phyloP scores from a whole-genome alignment of 176 grass and related monocot genomes.

The Hyparrhenia diplandra region DNA sequence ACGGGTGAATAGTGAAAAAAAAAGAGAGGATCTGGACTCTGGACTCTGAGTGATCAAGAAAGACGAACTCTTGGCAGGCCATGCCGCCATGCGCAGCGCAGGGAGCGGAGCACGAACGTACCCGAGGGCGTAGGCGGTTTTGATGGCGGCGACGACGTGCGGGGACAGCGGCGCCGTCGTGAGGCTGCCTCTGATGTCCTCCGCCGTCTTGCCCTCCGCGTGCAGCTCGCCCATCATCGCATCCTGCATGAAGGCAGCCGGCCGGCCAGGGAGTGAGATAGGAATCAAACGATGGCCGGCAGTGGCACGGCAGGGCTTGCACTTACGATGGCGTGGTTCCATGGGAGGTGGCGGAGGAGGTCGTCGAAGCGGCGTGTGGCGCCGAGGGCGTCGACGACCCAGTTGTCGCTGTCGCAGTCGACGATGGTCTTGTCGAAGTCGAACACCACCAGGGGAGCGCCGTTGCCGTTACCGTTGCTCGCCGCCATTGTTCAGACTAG shows the following conservation, averaged over 20 bases:
- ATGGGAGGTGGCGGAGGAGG: conserved; percentile 57
- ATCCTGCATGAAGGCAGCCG: conserved; percentile 46
- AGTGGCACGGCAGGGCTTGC: too few species aligned
- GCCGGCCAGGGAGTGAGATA: too few species aligned
- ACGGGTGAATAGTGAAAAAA: too few species aligned
- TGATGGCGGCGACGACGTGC: conserved; percentile 45
- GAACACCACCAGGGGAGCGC: conserved; percentile 52
- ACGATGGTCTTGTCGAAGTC: conserved; percentile 98
- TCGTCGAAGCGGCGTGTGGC: conserved; percentile 53
- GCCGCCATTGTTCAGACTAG: conserved; percentile 34
- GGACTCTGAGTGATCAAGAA: too few species aligned
- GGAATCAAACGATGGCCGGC: too few species aligned
- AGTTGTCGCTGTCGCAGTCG: conserved; percentile 91
- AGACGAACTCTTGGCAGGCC: too few species aligned
- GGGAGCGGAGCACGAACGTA: too few species aligned
- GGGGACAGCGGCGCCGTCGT: conserved; percentile 48
- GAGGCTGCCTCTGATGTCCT: conserved; percentile 44
- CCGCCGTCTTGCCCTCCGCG: conserved; percentile 38
- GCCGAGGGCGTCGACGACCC: conserved; percentile 71
- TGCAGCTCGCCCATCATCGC: conserved; percentile 77
- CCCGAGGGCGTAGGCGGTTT: conserved; percentile 49
- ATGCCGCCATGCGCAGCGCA: too few species aligned
- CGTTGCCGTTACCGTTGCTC: conserved; percentile 14
- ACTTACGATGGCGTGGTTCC: conserved; percentile 74
- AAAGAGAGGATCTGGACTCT: too few species aligned